Base-by-base conservation (phyloP, 2,329 filamentous ascomycete genomes). In the Talaromyces sp. region DNA sequence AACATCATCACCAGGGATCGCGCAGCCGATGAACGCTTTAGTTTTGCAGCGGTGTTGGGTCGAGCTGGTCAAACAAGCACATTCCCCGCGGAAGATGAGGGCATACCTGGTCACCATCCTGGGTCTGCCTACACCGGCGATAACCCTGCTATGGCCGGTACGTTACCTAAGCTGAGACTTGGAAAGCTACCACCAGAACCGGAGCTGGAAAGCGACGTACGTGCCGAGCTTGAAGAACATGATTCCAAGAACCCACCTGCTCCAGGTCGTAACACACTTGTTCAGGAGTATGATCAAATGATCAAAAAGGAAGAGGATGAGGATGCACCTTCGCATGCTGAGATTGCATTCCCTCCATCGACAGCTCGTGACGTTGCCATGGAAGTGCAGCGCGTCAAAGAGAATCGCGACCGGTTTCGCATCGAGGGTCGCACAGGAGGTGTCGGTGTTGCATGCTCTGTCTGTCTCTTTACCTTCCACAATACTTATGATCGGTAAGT, bases 381-480 rank as follows among this genome's bases (percentile, higher is more conserved):
- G 77, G 94, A 97, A 73, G 91, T 97, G 66, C 90, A 94, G 68
- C 94, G 93, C 70, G 85, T 97, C 9, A 89, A 91, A 63, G 94
- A 99, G 73, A 90, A 96, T 67, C 86, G 94, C 21, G 93, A 97
- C 67, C 84, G 93, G 17, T 96, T 97, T 72, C 88, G 85, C 69
- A 93, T 97, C 58, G 89, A 96, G 60, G 85, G 87, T 19, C 84
- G 89, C 35, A 93, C 89, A 11, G 89, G 91, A 15, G 93, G 92
- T 8, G 83, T 92, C 53, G 91, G 92, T 13, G 85, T 91, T 56
- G 86, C 87, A 25, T 81, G 97, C 60, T 96, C 91, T 67, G 87
- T 95, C 22, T 94, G 90, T 78, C 97, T 97, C 89, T 97, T 95
- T 71, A 99, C 94, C 0, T 96, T 97, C 69, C 94, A 99, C 78